Evolutionary conservation across 768 basidiomycete species (phyloP), one percentile per base, ranked within the genome.

Genomic region (Psilocybe cyanescens): DNA sequence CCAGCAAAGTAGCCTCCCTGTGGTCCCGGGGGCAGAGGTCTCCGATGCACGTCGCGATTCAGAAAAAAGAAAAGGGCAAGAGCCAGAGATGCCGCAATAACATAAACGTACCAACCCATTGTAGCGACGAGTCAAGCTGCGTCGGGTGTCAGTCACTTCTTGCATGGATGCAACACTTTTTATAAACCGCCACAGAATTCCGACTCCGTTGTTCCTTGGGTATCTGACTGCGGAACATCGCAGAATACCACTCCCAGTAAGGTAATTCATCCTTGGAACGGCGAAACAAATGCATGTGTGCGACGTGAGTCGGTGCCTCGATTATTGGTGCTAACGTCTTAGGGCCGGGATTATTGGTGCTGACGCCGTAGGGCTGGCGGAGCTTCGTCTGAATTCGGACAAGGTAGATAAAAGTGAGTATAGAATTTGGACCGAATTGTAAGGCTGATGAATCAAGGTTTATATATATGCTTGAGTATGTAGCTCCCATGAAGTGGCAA

Each of bases 11-110:
- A 59, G 14, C 52, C 37, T 3, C 67, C 67, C 29, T 39, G 59
- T 4, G 67, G 67, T 14, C 67, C 67, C 24, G 67, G 67, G 3
- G 67, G 67, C 39, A 67, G 47, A 30, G 19, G 49, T 8, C 8
- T n/a, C 17, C 30, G 7, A 29, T 29, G 9, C 7, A 29, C 4
- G 39, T 4, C 9, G 14, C 17, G 16, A 44, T 37, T 29, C n/a
- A n/a, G 35, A 29, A 7, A 45, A n/a, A 30, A 41, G 41, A 2
- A 30, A 44, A 41, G 24, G 17, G 19, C 39, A 37, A 11, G 11
- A 8, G 2, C 8, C 4, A 37, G 17, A 5, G 33, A n/a, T 8
- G 3, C 5, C 16, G 3, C 52, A 35, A 39, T 16, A 17, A 37
- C 35, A 39, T 8, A n/a, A 17, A 17, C 1, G 16, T 35, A 33